Evolutionary conservation across 352 stramenopile species (phyloP).

Genomic region (Phytophthora pluvialis): DNA sequence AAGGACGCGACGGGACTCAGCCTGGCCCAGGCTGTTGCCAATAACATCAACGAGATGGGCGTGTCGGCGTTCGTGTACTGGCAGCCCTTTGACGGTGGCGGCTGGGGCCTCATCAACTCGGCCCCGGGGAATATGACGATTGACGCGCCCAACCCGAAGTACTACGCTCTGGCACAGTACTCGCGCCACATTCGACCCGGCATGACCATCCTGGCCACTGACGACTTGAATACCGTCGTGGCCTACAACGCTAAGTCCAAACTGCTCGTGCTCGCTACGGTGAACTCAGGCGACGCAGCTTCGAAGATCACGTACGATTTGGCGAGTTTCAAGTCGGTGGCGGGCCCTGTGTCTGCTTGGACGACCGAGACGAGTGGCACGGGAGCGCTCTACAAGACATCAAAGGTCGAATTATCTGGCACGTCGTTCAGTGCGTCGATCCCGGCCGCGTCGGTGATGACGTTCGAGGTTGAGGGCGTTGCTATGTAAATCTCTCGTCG

Average conservation of each 20-base stretch:
- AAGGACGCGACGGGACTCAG: slow-evolving; percentile 51
- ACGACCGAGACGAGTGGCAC: slow-evolving; percentile 54
- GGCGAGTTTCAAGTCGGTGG: slow-evolving; percentile 38
- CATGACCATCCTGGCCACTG: slow-evolving; percentile 53
- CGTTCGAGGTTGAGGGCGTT: slow-evolving; percentile 45
- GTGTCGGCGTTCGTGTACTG: slow-evolving; percentile 73
- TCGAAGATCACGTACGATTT: slow-evolving; percentile 53
- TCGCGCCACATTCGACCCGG: slow-evolving; percentile 67
- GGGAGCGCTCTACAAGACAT: slow-evolving; percentile 41
- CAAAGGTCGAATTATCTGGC: slow-evolving; percentile 37
- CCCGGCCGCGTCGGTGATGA: slow-evolving; percentile 49
- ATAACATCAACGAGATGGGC: slow-evolving; percentile 67
- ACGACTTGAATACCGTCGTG: slow-evolving; percentile 53
- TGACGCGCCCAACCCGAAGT: slow-evolving; percentile 50
- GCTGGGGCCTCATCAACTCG: slow-evolving; percentile 63
- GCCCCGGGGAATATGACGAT: slow-evolving; percentile 47
- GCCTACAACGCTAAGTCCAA: slow-evolving; percentile 41
- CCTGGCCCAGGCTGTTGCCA: slow-evolving; percentile 54
- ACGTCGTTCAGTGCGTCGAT: slow-evolving; percentile 43
- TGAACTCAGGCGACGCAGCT: slow-evolving; percentile 41
- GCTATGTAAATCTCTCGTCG: slow-evolving; percentile 13
- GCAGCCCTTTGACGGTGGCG: slow-evolving; percentile 56
- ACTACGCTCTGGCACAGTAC: slow-evolving; percentile 63
- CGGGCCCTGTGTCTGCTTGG: slow-evolving; percentile 39
- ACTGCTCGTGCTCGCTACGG: slow-evolving; percentile 50